Base-by-base conservation (phyloP, 257 asterid genomes). In the Lycium ferocissimum region DNA sequence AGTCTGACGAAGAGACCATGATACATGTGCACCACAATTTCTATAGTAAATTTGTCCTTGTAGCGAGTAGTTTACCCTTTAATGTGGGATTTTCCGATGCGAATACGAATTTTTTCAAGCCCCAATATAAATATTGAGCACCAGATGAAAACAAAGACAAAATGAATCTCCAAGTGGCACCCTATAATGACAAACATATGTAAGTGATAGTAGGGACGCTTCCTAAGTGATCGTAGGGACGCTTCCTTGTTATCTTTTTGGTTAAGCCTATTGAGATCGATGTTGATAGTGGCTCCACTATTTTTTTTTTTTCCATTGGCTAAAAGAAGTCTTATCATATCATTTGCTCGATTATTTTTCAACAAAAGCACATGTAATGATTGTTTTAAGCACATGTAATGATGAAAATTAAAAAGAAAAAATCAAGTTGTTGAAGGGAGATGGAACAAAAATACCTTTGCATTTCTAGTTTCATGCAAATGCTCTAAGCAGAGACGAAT, bases 181-280 rank as follows among this genome's bases (percentile, higher is more conserved):
- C 11, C 49, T 73, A 75, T 11, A 75, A 22, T 75, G 43, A 22
- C 7, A 47, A 49, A 73, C 61, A 43, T 43, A 20, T 20, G 61
- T 20, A 49, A 26, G 7, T 75, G 61, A 75, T 75, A 7, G 43
- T 22, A 47, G 81, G 80, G 81, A 22, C 9, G 8, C 8, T 43
- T 71, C 59, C 59, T 47, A 49, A 26, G 7, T 75, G 61, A 75
- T 75, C 13, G 43, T 22, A 47, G 81, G 80, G 81, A 22, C 9
- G 8, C 8, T 43, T 71, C 59, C 59, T 47, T 63, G 6, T 20
- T 75, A 12, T 75, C 62, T 12, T 75, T 35, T 75, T 22, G 0
- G 59, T 49, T 20, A 12, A 49, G n/a, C 12, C 20, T 73, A 47
- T 49, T n/a, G 18, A n/a, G n/a, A 9, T 75, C 20, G 20, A 75